Conservation (phyloP, 2,329 filamentous ascomycete species). For the Fusarium vanettenii region DNA sequence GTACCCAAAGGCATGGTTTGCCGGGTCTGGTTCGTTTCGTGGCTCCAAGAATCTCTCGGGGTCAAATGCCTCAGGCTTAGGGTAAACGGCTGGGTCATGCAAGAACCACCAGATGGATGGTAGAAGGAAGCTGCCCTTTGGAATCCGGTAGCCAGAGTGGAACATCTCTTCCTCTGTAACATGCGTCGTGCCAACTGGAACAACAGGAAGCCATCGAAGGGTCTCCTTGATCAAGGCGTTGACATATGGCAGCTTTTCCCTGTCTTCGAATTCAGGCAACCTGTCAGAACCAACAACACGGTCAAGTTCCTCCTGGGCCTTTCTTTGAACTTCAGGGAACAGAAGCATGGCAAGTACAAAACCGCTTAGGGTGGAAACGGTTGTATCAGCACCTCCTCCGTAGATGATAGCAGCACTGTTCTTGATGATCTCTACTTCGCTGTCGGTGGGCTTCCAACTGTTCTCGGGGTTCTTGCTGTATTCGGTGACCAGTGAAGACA, state of each 20-base stretch:
- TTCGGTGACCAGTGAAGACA: constrained; percentile 41
- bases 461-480: constrained; percentile 4
- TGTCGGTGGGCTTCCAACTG: neutral
- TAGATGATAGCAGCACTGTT: constrained; percentile 44
- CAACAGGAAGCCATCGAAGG: constrained; percentile 47
- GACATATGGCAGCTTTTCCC: constrained; percentile 45
- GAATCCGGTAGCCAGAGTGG: constrained; percentile 43
- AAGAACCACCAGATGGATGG: constrained; percentile 39
- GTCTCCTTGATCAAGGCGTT: constrained; percentile 47
- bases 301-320: constrained; percentile 45
- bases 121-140: constrained; percentile 43
- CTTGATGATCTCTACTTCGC: constrained; percentile 41
- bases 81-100: constrained; percentile 76
- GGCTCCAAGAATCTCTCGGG: constrained; percentile 48
- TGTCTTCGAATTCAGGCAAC: constrained; percentile 44
- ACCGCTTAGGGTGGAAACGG: constrained; percentile 38
- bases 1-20: constrained; percentile 47
- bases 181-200: constrained; percentile 53
- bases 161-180: constrained; percentile 48
- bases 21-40: constrained; percentile 47
- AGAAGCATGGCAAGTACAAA: constrained; percentile 43
- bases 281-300: constrained; percentile 43
- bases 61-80: constrained; percentile 49
- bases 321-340: constrained; percentile 38
- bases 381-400: constrained; percentile 46